Evolutionary conservation across 1,284 basidiomycete species (phyloP).

Genomic region (Peniophora sp.): DNA sequence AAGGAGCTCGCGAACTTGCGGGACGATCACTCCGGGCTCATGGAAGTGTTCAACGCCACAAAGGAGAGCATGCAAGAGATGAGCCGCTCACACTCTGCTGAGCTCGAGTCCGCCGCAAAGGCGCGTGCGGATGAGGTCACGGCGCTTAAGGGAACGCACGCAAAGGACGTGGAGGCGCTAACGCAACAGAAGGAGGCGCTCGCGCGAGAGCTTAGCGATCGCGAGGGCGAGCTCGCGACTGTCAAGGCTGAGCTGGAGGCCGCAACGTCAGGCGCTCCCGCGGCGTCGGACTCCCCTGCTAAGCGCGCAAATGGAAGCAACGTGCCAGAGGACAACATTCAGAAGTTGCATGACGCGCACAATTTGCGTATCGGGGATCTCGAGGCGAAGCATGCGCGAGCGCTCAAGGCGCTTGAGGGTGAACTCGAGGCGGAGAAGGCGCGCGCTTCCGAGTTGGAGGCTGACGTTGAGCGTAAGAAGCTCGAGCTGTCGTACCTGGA

Average conservation of each 20-base stretch:
- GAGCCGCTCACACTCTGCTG: constrained; percentile 56
- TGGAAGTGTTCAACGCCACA: constrained; percentile 54
- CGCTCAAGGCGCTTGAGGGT: constrained; percentile 45
- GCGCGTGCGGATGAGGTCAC: constrained; percentile 61
- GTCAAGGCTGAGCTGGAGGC: constrained; percentile 45
- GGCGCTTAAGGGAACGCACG: constrained; percentile 48
- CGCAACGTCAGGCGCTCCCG: constrained; percentile 37
- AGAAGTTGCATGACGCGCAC: constrained; percentile 71
- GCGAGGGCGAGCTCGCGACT: constrained; percentile 69
- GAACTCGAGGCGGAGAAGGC: constrained; percentile 53
- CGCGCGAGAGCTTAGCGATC: constrained; percentile 51
- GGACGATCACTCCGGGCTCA: constrained; percentile 55
- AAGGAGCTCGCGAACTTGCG: constrained; percentile 51
- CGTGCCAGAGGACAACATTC: constrained; percentile 64
- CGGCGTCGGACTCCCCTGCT: constrained; percentile 22
- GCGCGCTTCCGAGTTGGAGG: constrained; percentile 48
- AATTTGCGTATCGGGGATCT: constrained; percentile 76
- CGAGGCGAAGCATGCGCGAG: constrained; percentile 62
- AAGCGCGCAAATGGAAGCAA: constrained; percentile 28
- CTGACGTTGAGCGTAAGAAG: constrained; percentile 56
- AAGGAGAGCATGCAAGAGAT: constrained; percentile 65
- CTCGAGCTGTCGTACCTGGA: constrained; percentile 78
- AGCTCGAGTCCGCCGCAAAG: constrained; percentile 66
- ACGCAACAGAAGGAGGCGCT: constrained; percentile 53
- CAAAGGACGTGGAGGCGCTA: constrained; percentile 47